Conservation (phyloP, 2,329 filamentous ascomycete species). For the Massarina eburnea region DNA sequence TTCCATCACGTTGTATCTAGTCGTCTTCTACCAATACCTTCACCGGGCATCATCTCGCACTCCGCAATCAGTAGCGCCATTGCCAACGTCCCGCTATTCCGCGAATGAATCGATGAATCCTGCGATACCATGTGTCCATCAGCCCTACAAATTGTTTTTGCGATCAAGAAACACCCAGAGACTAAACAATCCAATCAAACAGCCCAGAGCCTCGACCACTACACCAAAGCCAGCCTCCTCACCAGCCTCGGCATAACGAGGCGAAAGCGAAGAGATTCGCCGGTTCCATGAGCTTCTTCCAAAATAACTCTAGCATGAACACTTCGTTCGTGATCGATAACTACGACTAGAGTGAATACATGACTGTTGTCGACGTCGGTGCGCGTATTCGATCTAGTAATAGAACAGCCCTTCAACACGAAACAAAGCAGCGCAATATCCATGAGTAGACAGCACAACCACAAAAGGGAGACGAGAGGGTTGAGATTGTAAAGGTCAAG, state of each 20-base stretch:
- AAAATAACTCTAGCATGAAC: background rate
- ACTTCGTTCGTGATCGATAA: background rate
- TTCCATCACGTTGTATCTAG: conserved; percentile 1
- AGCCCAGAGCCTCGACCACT: background rate
- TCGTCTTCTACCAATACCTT: background rate
- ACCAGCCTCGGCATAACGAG: background rate
- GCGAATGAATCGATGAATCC: background rate
- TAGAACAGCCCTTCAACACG: too few species aligned
- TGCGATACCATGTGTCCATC: conserved; percentile 1
- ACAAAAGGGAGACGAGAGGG: too few species aligned
- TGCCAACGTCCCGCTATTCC: background rate
- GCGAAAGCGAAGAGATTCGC: conserved; percentile 1
- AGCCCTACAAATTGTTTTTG: background rate
- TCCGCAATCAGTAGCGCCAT: conserved; percentile 1
- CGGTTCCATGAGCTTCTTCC: conserved; percentile 2
- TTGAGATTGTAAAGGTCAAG: too few species aligned
- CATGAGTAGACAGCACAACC: too few species aligned
- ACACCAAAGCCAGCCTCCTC: background rate
- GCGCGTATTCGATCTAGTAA: too few species aligned
- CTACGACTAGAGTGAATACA: conserved; percentile 1
- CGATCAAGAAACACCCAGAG: conserved; percentile 3
- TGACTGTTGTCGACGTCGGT: conserved; percentile 2
- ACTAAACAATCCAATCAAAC: conserved; percentile 3
- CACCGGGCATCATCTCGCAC: background rate
- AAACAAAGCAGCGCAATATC: too few species aligned